These are phyloP conservation scores for Malus hybrid DNA, from an alignment of 331 rosid species.

Conservation along the genomic window DNA sequence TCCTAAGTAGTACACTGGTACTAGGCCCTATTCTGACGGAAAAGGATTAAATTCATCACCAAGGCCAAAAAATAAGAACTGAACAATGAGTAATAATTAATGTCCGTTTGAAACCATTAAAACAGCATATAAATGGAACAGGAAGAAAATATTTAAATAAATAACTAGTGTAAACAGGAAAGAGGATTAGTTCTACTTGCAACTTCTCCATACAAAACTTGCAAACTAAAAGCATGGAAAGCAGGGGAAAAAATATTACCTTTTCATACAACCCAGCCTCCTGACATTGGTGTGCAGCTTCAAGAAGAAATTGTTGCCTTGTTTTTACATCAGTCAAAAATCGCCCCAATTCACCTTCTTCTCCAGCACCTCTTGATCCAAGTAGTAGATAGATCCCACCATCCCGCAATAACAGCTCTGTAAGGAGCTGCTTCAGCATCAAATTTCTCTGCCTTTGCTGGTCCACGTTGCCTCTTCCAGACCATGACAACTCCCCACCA, in stretches of 20 bases:
- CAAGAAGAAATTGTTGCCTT: constrained; percentile 82
- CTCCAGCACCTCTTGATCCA: constrained; percentile 91
- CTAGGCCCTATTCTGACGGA: background rate
- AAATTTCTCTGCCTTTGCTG: constrained; percentile 90
- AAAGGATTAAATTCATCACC: background rate
- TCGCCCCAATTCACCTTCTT: constrained; percentile 87
- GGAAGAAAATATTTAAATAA: background rate
- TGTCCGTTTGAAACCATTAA: background rate
- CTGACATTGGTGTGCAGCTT: constrained; percentile 87
- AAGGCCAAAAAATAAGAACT: background rate
- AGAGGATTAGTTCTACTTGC: background rate
- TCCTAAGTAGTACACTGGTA: background rate
- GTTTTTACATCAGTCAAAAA: constrained; percentile 65
- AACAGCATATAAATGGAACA: background rate
- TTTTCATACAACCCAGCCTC: constrained; percentile 92
- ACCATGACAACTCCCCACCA: constrained; percentile 89
- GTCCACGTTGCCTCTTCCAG: constrained; percentile 72
- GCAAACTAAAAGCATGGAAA: background rate
- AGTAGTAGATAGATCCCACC: constrained; percentile 83
- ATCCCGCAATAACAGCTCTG: constrained; percentile 74
- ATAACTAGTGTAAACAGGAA: background rate
- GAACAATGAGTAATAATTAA: background rate
- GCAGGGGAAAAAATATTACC: constrained; percentile 32
- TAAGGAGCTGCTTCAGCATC: constrained; percentile 96
- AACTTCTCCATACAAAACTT: background rate